Percentiles rank a stretch among this genome's conserved stretches.
phyloP scores from a whole-genome alignment of 139 green algal species.

The Tetraselmis chui region DNA sequence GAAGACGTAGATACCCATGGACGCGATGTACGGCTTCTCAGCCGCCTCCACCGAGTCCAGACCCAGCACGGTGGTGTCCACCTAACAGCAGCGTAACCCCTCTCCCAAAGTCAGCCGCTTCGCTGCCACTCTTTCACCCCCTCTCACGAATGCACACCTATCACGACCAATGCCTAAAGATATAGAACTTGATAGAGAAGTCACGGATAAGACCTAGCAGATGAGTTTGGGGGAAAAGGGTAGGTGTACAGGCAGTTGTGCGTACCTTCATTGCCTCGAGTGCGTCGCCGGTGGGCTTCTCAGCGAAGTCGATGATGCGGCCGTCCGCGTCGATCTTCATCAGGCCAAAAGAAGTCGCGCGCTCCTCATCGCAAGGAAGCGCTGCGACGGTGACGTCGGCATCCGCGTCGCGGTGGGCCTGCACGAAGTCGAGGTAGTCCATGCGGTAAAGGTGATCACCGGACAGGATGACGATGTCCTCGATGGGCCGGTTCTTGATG shows the following conservation, averaged over 20 bases:
- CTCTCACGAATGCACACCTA: too few relatives aligned
- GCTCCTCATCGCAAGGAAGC: conserved; percentile 76
- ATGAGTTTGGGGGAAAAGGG: background rate
- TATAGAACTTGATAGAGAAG: too few relatives aligned
- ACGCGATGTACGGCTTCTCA: conserved; percentile 91
- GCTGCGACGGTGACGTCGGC: conserved; percentile 94
- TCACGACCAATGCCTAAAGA: too few relatives aligned
- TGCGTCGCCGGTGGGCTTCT: conserved; percentile 96
- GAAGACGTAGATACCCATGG: conserved; percentile 99
- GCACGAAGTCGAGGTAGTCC: conserved; percentile 99
- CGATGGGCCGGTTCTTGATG: conserved; percentile 84
- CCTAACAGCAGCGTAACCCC: too few relatives aligned
- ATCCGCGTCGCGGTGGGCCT: conserved; percentile 76
- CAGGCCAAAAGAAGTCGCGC: conserved; percentile 87
- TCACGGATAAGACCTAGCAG: background rate
- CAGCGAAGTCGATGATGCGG: conserved; percentile 74
- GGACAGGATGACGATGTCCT: conserved; percentile 95
- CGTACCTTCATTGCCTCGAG: conserved; percentile 75
- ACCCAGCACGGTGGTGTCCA: conserved; percentile 91
- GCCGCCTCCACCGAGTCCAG: conserved; percentile 60
- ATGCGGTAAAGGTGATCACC: conserved; percentile 97
- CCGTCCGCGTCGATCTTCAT: conserved; percentile 89
- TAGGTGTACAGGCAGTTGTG: background rate
- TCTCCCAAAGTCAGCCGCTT: too few relatives aligned
- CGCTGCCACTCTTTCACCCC: too few relatives aligned